Percentiles rank a stretch among this genome's conserved stretches.
These are phyloP conservation scores for Flaveria bidentis DNA, from an alignment of 129 eudicot genomes.

Conservation along the genomic window DNA sequence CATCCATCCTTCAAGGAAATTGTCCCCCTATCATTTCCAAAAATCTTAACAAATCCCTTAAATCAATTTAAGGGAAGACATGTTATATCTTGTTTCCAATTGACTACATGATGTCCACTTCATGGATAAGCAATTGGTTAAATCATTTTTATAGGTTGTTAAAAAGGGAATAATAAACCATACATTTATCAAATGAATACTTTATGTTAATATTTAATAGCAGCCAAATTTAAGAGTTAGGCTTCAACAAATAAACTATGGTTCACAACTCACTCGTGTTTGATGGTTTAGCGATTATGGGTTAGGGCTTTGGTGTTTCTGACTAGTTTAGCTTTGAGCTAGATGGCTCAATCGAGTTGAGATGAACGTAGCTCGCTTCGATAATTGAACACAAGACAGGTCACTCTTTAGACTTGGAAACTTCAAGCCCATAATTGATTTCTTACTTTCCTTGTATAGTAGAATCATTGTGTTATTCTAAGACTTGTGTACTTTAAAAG, in stretches of 20 bases:
- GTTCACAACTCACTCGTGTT: not conserved
- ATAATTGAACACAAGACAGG: not conserved
- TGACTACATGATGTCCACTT: slow-evolving; percentile 4
- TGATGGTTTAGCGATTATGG: not conserved
- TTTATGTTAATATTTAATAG: not conserved
- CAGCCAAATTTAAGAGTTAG: not conserved
- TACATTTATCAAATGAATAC: not conserved
- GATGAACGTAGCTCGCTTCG: not conserved
- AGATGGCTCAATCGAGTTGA: not conserved
- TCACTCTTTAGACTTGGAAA: not conserved
- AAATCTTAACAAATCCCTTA: not conserved
- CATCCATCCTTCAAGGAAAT: slow-evolving; percentile 25
- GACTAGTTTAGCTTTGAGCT: not conserved
- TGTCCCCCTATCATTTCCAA: slow-evolving; percentile 16
- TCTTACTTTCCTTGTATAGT: not conserved
- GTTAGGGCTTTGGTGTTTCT: not conserved
- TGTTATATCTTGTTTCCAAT: slow-evolving; percentile 16
- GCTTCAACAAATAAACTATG: too few relatives aligned
- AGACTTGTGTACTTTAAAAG: not conserved
- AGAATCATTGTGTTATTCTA: not conserved
- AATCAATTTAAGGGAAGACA: slow-evolving; percentile 24
- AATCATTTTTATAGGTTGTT: not conserved
- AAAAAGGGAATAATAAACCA: slow-evolving; percentile 1
- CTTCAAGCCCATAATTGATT: not conserved
- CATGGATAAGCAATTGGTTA: not conserved